phyloP scores from a whole-genome alignment of 768 basidiomycete species.

The Lentinus brumalis region DNA sequence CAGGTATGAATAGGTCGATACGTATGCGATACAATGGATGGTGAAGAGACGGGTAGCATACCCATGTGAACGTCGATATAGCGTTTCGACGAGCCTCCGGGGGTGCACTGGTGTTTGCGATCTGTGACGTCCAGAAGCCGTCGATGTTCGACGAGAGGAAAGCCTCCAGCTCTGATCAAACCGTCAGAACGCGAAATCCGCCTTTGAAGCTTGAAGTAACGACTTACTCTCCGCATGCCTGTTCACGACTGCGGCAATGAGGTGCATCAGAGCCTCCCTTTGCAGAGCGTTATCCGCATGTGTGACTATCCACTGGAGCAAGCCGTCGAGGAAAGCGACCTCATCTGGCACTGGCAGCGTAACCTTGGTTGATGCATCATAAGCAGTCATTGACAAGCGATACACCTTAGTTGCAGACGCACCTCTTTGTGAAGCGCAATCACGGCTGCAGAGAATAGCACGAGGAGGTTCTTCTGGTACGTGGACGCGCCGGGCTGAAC shows the following conservation, averaged over 20 bases:
- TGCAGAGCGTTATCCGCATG: constrained; percentile 51
- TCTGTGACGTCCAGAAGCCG: constrained; percentile 50
- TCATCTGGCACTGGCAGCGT: constrained; percentile 50
- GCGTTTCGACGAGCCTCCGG: constrained; percentile 49
- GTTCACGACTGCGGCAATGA: constrained; percentile 74
- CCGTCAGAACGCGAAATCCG: constrained; percentile 1
- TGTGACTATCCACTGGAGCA: constrained; percentile 63
- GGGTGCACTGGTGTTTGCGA: constrained; percentile 38
- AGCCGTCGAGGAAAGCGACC: constrained; percentile 49
- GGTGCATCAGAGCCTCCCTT: constrained; percentile 53
- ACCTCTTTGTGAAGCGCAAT: constrained; percentile 71
- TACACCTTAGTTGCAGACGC: not conserved
- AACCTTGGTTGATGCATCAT: constrained; percentile 48
- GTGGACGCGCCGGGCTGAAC: constrained; percentile 45
- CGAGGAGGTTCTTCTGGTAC: constrained; percentile 62
- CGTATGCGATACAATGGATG: not conserved
- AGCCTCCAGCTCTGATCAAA: constrained; percentile 42
- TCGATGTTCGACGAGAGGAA: constrained; percentile 49
- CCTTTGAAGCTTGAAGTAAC: not conserved
- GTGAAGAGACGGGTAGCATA: constrained; percentile 28
- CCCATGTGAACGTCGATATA: constrained; percentile 71
- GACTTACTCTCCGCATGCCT: constrained; percentile 69
- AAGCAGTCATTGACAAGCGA: not conserved
- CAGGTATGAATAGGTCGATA: not conserved
- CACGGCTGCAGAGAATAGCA: constrained; percentile 67